These are phyloP conservation scores for Colletotrichum filicis DNA, from an alignment of 2,329 filamentous ascomycete genomes.

Conservation along the genomic window DNA sequence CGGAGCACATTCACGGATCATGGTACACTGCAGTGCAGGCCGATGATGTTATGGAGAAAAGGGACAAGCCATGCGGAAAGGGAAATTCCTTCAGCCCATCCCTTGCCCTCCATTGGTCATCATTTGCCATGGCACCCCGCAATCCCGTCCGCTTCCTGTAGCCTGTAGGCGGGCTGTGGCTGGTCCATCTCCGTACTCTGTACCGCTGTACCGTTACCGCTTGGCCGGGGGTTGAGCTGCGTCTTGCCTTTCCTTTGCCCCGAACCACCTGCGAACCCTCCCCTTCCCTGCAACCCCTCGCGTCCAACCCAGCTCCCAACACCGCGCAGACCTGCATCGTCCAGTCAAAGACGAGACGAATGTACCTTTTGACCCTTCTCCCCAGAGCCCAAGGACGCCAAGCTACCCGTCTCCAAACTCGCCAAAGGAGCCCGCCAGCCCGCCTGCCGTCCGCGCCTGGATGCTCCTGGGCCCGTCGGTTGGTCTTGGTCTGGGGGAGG, in stretches of 20 bases:
- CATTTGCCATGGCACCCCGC: constrained; percentile 18
- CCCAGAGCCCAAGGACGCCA: neutral
- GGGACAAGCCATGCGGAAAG: constrained; percentile 30
- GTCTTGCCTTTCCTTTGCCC: constrained; percentile 37
- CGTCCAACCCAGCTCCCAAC: constrained; percentile 3
- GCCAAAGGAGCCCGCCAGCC: neutral
- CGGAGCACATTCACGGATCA: constrained; percentile 3
- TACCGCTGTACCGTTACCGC: constrained; percentile 29
- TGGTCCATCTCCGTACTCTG: neutral
- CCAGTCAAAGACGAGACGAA: constrained; percentile 8
- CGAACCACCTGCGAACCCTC: constrained; percentile 31
- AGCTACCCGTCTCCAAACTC: constrained; percentile 1
- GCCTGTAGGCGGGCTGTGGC: neutral
- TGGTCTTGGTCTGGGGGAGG: constrained; percentile 23
- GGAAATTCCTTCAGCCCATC: constrained; percentile 12
- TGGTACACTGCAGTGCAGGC: constrained; percentile 20
- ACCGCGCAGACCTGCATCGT: constrained; percentile 4
- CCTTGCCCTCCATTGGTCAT: constrained; percentile 15
- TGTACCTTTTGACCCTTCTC: neutral
- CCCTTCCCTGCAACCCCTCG: constrained; percentile 32
- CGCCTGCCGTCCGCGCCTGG: constrained; percentile 27
- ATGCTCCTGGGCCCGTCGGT: constrained; percentile 25
- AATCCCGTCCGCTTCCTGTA: constrained; percentile 16
- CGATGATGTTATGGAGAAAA: constrained; percentile 33
- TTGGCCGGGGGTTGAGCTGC: constrained; percentile 30